Percentiles rank a stretch among this genome's conserved stretches.
These are phyloP conservation scores for Rosa persica DNA, from an alignment of 306 rosid genomes.

Conservation along the genomic window DNA sequence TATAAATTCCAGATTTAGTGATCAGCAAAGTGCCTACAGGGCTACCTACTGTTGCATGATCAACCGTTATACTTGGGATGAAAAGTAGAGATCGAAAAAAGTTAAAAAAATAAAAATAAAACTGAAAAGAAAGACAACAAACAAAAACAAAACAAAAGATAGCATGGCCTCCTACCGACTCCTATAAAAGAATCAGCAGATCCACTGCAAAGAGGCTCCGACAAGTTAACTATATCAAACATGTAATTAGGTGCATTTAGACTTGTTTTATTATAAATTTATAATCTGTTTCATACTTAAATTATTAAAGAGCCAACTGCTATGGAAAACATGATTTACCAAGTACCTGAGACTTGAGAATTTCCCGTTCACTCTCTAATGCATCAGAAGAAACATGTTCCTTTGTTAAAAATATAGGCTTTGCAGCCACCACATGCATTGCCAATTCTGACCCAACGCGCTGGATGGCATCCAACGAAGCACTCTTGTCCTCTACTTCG, in stretches of 20 bases:
- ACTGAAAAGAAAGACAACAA: neutral
- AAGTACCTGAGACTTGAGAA: constrained; percentile 89
- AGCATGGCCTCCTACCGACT: neutral
- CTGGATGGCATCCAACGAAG: constrained; percentile 58
- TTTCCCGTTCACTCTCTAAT: constrained; percentile 71
- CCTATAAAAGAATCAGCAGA: neutral
- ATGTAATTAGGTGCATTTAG: neutral
- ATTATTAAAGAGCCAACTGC: constrained; percentile 1
- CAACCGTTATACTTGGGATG: neutral
- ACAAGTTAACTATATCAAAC: neutral
- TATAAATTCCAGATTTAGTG: neutral
- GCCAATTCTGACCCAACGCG: constrained; percentile 87
- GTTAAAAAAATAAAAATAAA: neutral
- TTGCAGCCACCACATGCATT: constrained; percentile 92
- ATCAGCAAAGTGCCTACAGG: neutral
- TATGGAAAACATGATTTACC: constrained; percentile 6
- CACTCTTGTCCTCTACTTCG: constrained; percentile 58
- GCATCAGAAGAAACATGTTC: constrained; percentile 80
- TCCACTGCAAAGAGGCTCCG: neutral
- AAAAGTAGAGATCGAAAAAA: neutral
- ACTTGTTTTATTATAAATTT: neutral
- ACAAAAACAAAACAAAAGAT: neutral
- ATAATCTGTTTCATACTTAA: neutral
- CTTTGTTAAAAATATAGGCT: constrained; percentile 79
- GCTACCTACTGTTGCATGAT: neutral